Conservation (phyloP, 1,284 basidiomycete species). For the Sporisorium sorghi region DNA sequence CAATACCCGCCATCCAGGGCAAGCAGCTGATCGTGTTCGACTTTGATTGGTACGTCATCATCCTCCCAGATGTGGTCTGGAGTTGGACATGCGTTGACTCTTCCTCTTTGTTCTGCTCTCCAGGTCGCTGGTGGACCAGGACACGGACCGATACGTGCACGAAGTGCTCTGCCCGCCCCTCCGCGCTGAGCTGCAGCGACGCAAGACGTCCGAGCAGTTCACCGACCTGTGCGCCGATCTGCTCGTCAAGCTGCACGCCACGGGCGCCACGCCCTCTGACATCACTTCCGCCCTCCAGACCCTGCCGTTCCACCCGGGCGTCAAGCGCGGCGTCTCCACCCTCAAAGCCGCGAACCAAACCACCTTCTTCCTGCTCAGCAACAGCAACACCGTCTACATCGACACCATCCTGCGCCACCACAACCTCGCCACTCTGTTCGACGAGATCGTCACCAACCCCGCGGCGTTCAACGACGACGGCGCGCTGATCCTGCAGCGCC, state of each 20-base stretch:
- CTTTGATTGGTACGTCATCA: constrained; percentile 85
- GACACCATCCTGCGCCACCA: constrained; percentile 74
- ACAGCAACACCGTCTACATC: constrained; percentile 92
- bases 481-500: constrained; percentile 80
- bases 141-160: constrained; percentile 95
- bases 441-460: constrained; percentile 91
- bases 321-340: constrained; percentile 84
- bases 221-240: constrained; percentile 76
- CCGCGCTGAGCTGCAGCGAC: constrained; percentile 82
- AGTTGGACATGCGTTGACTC: too few relatives aligned
- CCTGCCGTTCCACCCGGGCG: constrained; percentile 95
- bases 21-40: constrained; percentile 90
- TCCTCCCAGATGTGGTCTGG: too few relatives aligned
- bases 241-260: constrained; percentile 58
- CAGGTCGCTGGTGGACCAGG: constrained; percentile 80
- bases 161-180: constrained; percentile 89
- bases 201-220: constrained; percentile 80
- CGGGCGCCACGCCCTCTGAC: constrained; percentile 75
- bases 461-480: constrained; percentile 83
- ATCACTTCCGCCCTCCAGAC: constrained; percentile 81
- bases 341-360: constrained; percentile 76
- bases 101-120: neutral
- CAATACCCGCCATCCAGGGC: constrained; percentile 45
- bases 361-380: constrained; percentile 86
- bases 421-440: constrained; percentile 74